A percentile compares a stretch with the other conserved stretches of the same genome.
These are phyloP conservation scores for Podospora pseudocomata DNA, from an alignment of 495 filamentous ascomycete genomes.

Conservation along the genomic window DNA sequence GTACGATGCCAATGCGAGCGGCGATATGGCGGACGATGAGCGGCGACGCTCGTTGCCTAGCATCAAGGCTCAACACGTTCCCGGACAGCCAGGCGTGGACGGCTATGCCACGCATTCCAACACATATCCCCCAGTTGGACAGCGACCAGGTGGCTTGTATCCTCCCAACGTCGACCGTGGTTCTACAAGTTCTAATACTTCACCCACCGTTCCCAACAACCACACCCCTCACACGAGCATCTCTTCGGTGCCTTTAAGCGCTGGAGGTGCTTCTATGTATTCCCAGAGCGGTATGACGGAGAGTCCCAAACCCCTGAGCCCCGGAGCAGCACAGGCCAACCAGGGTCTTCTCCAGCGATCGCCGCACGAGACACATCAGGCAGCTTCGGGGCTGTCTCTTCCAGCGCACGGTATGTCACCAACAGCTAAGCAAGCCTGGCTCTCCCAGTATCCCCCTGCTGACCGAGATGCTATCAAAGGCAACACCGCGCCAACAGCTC, in stretches of 20 bases:
- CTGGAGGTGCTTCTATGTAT: slow-evolving; percentile 59
- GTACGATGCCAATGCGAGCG: slow-evolving; percentile 60
- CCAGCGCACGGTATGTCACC: slow-evolving; percentile 38
- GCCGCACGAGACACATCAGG: slow-evolving; percentile 23
- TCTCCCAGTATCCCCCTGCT: slow-evolving; percentile 46
- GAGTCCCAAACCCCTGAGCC: slow-evolving; percentile 82
- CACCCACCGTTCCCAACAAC: slow-evolving; percentile 37
- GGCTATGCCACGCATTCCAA: slow-evolving; percentile 48
- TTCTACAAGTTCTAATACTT: slow-evolving; percentile 53
- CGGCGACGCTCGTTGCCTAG: slow-evolving; percentile 57
- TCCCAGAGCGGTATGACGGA: slow-evolving; percentile 72
- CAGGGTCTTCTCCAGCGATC: slow-evolving; percentile 43
- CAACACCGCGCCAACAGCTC: slow-evolving; percentile 30
- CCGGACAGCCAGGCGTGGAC: slow-evolving; percentile 46
- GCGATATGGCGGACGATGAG: slow-evolving; percentile 49
- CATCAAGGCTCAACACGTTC: slow-evolving; percentile 66
- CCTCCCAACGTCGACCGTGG: slow-evolving; percentile 55
- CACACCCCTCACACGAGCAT: slow-evolving; percentile 49
- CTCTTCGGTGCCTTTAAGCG: slow-evolving; percentile 45
- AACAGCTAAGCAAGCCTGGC: slow-evolving; percentile 32
- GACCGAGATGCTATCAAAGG: slow-evolving; percentile 46
- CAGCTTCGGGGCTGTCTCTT: slow-evolving; percentile 37
- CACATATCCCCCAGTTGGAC: slow-evolving; percentile 73
- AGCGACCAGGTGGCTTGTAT: slow-evolving; percentile 52
- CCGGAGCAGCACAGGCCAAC: slow-evolving; percentile 42